Base-by-base conservation (phyloP, 148 eudicot species). In the Nepenthes mirabilis region DNA sequence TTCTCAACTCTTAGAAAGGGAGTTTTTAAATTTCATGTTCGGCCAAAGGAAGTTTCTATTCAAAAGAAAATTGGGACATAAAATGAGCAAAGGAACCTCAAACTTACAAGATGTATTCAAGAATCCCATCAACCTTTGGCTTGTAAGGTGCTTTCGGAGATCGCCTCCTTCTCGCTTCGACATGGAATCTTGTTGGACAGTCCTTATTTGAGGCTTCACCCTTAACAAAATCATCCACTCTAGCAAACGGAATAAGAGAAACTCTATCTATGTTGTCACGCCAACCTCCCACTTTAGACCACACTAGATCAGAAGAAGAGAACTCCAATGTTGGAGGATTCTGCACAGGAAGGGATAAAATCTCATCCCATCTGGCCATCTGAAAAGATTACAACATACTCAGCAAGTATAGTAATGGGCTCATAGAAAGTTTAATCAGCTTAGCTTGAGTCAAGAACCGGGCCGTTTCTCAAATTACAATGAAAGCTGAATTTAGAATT, bases 311-410 rank as follows among this genome's bases (percentile, higher is more conserved):
- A 68, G 62, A 59, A 55, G 98, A 77, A 60, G 85, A 76, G 62
- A 91, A 83, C 74, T 91, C 94, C 77, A 76, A 71, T 47, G 76
- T 68, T 40, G 98, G 78, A 70, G 98, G 98, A 66, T 74, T 88
- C 69, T 91, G 98, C 57, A 91, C 96, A n/a, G 98, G 98, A 37
- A 91, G 94, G 37, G 96, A 80, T 56, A 91, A 69, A 65, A 91
- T 91, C 70, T 80, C 82, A 74, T 91, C 98, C 98, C 98, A 91
- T 70, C 98, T 82, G 37, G 96, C 87, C 98, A 91, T 91, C 87
- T 79, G 68, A 57, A 70, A 70, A 34, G 33, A 62, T 55, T 12
- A 23, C 58, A 55, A 55, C 11, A 55, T 11, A 53, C 32, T 53
- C 48, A 45, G 48, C 48, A 45, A 45, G 23, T 23, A 23, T 23